Evolutionary conservation across 441 rosid species (phyloP).

Genomic region (Corymbia citriodora): DNA sequence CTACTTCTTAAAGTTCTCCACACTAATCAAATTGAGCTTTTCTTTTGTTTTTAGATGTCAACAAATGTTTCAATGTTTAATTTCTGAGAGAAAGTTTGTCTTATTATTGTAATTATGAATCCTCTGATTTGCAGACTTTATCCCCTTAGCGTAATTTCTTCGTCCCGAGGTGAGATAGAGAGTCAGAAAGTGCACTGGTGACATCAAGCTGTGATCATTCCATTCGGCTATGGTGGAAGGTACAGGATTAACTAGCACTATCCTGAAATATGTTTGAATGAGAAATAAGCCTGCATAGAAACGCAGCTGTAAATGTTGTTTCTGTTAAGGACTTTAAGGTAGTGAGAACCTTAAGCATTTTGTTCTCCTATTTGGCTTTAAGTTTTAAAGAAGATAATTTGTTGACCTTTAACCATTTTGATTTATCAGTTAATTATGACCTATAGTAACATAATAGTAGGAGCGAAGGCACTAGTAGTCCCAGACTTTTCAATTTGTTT

Average conservation of each 20-base stretch:
- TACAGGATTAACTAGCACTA: conserved; percentile 4
- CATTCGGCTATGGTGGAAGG: conserved; percentile 82
- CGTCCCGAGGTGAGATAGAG: conserved; percentile 29
- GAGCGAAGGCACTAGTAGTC: not conserved
- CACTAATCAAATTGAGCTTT: not conserved
- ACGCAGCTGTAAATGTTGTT: not conserved
- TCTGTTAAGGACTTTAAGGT: not conserved
- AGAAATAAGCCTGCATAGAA: not conserved
- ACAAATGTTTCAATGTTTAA: not conserved
- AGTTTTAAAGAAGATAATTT: not conserved
- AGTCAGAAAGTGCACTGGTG: conserved; percentile 36
- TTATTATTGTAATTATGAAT: conserved; percentile 4
- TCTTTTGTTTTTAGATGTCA: not conserved
- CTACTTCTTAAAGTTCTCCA: not conserved
- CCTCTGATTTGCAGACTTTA: conserved; percentile 35
- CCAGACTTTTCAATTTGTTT: not conserved
- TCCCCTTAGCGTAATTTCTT: conserved; percentile 33
- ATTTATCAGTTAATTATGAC: not conserved
- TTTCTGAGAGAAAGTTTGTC: not conserved
- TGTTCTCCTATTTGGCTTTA: not conserved
- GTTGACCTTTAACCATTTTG: not conserved
- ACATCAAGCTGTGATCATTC: conserved; percentile 58
- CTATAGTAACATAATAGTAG: not conserved
- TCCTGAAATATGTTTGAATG: not conserved
- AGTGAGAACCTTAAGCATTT: not conserved